These are phyloP conservation scores for Zarea fungicola DNA, from an alignment of 2,329 filamentous ascomycete species.

Conservation along the genomic window DNA sequence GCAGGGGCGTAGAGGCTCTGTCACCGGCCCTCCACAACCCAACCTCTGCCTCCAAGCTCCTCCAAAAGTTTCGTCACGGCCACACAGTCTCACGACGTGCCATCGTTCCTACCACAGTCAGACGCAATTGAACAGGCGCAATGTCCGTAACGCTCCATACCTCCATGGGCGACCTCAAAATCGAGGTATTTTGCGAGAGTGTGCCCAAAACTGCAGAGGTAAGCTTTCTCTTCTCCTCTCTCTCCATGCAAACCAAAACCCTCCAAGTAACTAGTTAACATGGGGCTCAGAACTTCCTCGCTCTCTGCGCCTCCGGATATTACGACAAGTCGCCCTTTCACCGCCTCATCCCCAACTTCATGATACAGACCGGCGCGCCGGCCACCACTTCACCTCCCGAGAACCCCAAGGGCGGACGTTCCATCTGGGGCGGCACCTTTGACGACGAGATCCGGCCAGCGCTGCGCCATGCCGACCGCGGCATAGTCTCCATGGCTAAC, in stretches of 20 bases:
- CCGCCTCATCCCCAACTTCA: slow-evolving; percentile 75
- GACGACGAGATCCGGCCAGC: slow-evolving; percentile 75
- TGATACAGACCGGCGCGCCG: slow-evolving; percentile 70
- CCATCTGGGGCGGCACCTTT: slow-evolving; percentile 69
- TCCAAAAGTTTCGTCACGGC: no score
- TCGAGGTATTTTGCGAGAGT: slow-evolving; percentile 93
- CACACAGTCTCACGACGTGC: no score
- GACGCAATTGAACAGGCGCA: slow-evolving; percentile 2
- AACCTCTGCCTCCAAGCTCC: neutral
- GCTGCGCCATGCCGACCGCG: slow-evolving; percentile 62
- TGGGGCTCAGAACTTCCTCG: slow-evolving; percentile 89
- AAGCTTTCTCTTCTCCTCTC: neutral
- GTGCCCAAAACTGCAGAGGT: slow-evolving; percentile 89
- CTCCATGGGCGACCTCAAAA: slow-evolving; percentile 81
- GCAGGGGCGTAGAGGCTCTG: neutral
- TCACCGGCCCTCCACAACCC: slow-evolving; percentile 2
- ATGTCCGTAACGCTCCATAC: slow-evolving; percentile 80
- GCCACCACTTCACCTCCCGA: slow-evolving; percentile 45
- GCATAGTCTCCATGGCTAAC: slow-evolving; percentile 74
- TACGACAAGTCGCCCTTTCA: slow-evolving; percentile 74
- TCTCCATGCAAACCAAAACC: neutral
- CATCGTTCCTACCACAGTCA: no score
- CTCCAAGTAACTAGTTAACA: no score
- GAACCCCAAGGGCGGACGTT: slow-evolving; percentile 62
- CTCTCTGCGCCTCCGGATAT: slow-evolving; percentile 73